These are phyloP conservation scores for Penicillium freii DNA, from an alignment of 2,329 filamentous ascomycete genomes.

Conservation along the genomic window DNA sequence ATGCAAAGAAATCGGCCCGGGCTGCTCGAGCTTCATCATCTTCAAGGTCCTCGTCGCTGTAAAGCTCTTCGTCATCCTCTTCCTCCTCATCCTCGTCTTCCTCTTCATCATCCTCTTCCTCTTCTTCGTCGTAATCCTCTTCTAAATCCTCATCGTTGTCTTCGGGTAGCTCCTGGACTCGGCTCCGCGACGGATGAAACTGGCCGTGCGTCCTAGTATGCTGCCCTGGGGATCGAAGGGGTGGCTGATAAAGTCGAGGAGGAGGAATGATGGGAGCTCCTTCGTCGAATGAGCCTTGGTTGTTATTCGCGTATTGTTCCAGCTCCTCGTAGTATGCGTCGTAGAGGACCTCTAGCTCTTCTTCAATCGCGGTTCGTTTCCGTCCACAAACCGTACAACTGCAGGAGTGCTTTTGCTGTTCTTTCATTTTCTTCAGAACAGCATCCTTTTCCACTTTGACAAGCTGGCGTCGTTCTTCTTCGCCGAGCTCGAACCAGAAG, in stretches of 20 bases:
- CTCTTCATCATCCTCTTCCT: constrained; percentile 41
- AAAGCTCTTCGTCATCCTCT: constrained; percentile 67
- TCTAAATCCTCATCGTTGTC: constrained; percentile 55
- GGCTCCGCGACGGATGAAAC: constrained; percentile 71
- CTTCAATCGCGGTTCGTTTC: constrained; percentile 95
- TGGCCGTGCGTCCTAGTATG: constrained; percentile 53
- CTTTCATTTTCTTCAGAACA: constrained; percentile 98
- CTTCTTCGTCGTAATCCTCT: constrained; percentile 56
- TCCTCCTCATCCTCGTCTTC: constrained; percentile 63
- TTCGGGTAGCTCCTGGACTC: constrained; percentile 62
- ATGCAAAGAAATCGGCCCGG: constrained; percentile 86
- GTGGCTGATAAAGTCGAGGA: constrained; percentile 62
- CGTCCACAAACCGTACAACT: constrained; percentile 96
- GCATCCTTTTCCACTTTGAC: constrained; percentile 99
- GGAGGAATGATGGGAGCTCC: constrained; percentile 67
- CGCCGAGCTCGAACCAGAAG: constrained; percentile 92
- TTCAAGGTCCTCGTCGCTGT: constrained; percentile 63
- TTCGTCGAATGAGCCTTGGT: constrained; percentile 61
- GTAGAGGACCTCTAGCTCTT: constrained; percentile 95
- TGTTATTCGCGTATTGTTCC: constrained; percentile 91
- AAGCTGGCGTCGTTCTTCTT: constrained; percentile 89
- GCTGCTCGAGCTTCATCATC: constrained; percentile 62
- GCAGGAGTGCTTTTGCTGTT: constrained; percentile 98
- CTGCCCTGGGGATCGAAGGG: constrained; percentile 54
- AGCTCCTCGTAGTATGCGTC: constrained; percentile 98